Conservation (phyloP, 176 grass and related monocot genomes). For the Miscanthus lutarioriparius region DNA sequence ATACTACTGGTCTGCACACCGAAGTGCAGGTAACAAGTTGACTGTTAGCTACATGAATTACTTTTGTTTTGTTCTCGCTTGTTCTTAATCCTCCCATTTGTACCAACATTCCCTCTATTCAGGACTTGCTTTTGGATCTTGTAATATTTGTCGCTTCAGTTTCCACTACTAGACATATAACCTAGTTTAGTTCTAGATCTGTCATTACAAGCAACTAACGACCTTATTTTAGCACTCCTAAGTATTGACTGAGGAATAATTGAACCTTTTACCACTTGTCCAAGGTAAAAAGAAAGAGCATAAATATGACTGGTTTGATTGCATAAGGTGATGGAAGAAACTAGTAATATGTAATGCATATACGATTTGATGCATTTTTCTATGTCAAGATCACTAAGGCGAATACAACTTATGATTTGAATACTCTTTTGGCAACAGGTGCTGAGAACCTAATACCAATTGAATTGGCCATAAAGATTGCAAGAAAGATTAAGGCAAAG, state of each 20-base stretch:
- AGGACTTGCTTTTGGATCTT: slow-evolving; percentile 13
- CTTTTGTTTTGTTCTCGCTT: neutral
- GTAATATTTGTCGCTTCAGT: neutral
- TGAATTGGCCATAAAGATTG: slow-evolving; percentile 91
- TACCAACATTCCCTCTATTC: neutral
- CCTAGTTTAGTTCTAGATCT: neutral
- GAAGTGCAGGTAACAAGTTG: slow-evolving; percentile 68
- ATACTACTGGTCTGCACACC: slow-evolving; percentile 83
- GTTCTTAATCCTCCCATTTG: neutral
- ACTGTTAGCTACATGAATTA: neutral
- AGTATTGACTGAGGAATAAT: neutral
- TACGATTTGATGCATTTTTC: neutral
- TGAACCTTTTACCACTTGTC: slow-evolving; percentile 4
- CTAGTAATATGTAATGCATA: neutral
- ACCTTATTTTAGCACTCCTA: slow-evolving; percentile 8
- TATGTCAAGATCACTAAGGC: neutral
- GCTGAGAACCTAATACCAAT: slow-evolving; percentile 90
- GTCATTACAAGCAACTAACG: neutral
- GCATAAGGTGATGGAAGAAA: neutral
- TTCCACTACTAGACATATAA: neutral
- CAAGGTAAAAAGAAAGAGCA: neutral
- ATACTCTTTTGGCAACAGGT: slow-evolving; percentile 43
- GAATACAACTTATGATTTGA: slow-evolving; percentile 8
- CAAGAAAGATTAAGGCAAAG: slow-evolving; percentile 74
- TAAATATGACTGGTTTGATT: neutral